Evolutionary conservation across 2,329 filamentous ascomycete genomes (phyloP), one percentile per base, ranked within the genome.

Genomic region (Aschersonia sp.): DNA sequence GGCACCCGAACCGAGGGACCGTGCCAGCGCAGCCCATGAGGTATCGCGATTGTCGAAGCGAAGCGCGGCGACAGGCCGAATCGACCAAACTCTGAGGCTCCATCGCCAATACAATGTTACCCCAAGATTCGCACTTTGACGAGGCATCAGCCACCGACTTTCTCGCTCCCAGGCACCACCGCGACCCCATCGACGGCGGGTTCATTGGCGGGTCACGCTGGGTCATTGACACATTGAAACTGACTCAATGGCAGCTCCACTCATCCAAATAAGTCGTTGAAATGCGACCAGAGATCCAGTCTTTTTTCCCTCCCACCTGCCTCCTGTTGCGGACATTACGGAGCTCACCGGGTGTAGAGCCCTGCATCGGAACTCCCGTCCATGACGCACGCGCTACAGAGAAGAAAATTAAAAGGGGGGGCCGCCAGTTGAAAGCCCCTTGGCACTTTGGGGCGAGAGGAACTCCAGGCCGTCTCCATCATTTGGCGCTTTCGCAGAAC

Each of bases 211-310:
- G 46, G 44, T 39, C 37, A 37, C 37, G 30, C 12, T 47, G 47
- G 44, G 33, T 29, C 42, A 32, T 50, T 54, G 53, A 53, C 53
- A 55, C 53, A 51, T 53, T 37, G 46, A 51, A 52, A 55, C 46
- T 52, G 51, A 50, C 51, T 50, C 50, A 45, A 42, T 37, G 35
- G 2, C 35, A 37, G 22, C 22, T 22, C 22, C 22, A 22, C 22
- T 22, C 22, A 22, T 22, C 22, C 22, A 22, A 22, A 22, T 2
- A 22, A 22, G 22, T 22, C 22, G 22, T 22, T 22, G 22, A 22
- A 22, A 22, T 22, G 22, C 22, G 22, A 22, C 30, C 30, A 29
- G 42, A 29, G 30, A 4, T 22, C 22, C 22, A 22, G 22, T 22
- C 22, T 22, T 30, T 48, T 40, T 9, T 39, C 14, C 40, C n/a